phyloP scores from a whole-genome alignment of 306 rosid species.

The Vachellia pachyceras region DNA sequence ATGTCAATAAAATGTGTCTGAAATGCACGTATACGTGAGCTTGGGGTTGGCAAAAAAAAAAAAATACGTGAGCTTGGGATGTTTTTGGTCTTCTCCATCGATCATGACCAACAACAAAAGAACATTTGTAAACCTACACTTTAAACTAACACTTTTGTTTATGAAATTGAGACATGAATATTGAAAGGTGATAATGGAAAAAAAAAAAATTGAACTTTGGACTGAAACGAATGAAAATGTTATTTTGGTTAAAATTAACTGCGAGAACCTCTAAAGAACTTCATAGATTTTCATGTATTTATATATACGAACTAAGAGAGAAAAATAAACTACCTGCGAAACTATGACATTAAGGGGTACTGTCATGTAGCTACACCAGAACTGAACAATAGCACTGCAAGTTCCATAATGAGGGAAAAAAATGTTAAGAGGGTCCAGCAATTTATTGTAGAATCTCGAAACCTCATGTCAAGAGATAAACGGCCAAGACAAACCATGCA shows the following conservation, averaged over 20 bases:
- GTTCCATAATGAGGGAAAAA: conserved; percentile 16
- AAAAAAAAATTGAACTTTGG: neutral
- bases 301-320: neutral
- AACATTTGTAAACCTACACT: neutral
- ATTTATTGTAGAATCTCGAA: conserved; percentile 27
- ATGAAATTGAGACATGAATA: neutral
- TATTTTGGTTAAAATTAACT: neutral
- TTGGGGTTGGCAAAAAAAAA: too few species aligned
- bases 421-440: conserved; percentile 26
- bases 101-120: neutral
- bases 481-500: neutral
- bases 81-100: neutral
- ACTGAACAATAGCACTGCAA: conserved; percentile 86
- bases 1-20: neutral
- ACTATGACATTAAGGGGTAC: conserved; percentile 91
- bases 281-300: neutral
- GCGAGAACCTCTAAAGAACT: neutral
- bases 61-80: neutral
- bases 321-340: conserved; percentile 67
- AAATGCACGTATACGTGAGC: neutral
- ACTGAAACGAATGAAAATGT: neutral
- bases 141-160: neutral
- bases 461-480: conserved; percentile 7
- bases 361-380: conserved; percentile 97
- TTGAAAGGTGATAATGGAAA: neutral